Conservation (phyloP, 139 green algal genomes). For the Chlamydomonas schloesseri region DNA sequence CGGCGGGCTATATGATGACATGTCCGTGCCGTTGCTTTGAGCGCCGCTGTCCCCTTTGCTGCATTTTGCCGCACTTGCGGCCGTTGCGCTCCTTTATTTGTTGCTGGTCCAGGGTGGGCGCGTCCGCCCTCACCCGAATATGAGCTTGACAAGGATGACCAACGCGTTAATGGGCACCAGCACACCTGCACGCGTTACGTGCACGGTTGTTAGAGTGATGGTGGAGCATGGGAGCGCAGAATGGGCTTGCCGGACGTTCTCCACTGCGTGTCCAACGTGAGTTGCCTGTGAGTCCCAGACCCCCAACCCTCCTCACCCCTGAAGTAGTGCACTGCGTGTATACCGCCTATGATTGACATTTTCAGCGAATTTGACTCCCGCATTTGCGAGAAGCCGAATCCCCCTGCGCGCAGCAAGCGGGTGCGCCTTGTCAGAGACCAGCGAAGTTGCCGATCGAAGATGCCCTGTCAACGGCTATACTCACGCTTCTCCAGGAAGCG, state of each 20-base stretch:
- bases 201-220: too few species aligned
- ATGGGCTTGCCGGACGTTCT: too few species aligned
- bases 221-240: too few species aligned
- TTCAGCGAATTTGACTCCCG: slow-evolving; percentile 75
- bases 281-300: too few species aligned
- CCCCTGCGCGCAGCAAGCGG: slow-evolving; percentile 68
- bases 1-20: too few species aligned
- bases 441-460: neutral
- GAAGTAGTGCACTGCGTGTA: slow-evolving; percentile 91
- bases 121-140: slow-evolving; percentile 40
- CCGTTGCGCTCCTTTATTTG: too few species aligned
- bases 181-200: slow-evolving; percentile 28
- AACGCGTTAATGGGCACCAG: slow-evolving; percentile 44
- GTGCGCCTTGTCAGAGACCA: neutral
- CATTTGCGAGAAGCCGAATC: slow-evolving; percentile 88
- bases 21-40: too few species aligned
- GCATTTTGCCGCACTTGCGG: too few species aligned
- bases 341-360: slow-evolving; percentile 87
- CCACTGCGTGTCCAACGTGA: too few species aligned
- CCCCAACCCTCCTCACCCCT: slow-evolving; percentile 69
- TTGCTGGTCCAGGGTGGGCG: too few species aligned
- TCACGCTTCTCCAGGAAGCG: slow-evolving; percentile 89
- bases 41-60: too few species aligned
- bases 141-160: slow-evolving; percentile 49
- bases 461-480: slow-evolving; percentile 15